phyloP scores from a whole-genome alignment of 805 yeast genomes.

The Zygosaccharomyces siamensis region DNA sequence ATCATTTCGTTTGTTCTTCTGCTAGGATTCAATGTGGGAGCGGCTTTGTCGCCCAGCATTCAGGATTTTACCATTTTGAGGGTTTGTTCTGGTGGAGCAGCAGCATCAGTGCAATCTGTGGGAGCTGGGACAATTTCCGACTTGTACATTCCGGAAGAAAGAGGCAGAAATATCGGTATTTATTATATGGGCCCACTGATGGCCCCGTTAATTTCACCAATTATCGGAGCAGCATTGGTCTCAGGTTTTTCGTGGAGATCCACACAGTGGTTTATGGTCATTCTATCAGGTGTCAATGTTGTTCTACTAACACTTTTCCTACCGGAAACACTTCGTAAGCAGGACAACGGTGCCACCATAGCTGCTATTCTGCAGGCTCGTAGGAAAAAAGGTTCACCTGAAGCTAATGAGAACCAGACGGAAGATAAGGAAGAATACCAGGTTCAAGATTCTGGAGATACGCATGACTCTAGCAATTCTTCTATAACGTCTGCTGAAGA shows the following conservation, averaged over 20 bases:
- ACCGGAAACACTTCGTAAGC: slow-evolving; percentile 71
- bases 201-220: slow-evolving; percentile 78
- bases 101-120: slow-evolving; percentile 81
- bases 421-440: background rate
- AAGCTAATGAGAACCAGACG: background rate
- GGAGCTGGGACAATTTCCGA: slow-evolving; percentile 89
- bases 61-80: slow-evolving; percentile 62
- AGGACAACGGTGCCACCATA: slow-evolving; percentile 49
- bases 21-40: slow-evolving; percentile 64
- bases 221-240: slow-evolving; percentile 71
- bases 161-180: slow-evolving; percentile 77
- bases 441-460: slow-evolving; percentile 6
- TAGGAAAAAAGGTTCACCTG: slow-evolving; percentile 22
- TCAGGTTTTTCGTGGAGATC: slow-evolving; percentile 81
- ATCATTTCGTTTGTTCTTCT: slow-evolving; percentile 60
- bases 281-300: slow-evolving; percentile 53
- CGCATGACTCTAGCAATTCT: slow-evolving; percentile 5
- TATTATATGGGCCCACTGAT: slow-evolving; percentile 75
- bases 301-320: slow-evolving; percentile 48
- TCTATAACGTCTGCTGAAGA: slow-evolving; percentile 3
- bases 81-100: slow-evolving; percentile 69
- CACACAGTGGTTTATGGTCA: slow-evolving; percentile 79
- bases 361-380: slow-evolving; percentile 41
- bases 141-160: slow-evolving; percentile 55
- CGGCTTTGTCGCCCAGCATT: slow-evolving; percentile 60